Base-by-base conservation (phyloP, 805 yeast species). In the Danielia oregonensis region DNA sequence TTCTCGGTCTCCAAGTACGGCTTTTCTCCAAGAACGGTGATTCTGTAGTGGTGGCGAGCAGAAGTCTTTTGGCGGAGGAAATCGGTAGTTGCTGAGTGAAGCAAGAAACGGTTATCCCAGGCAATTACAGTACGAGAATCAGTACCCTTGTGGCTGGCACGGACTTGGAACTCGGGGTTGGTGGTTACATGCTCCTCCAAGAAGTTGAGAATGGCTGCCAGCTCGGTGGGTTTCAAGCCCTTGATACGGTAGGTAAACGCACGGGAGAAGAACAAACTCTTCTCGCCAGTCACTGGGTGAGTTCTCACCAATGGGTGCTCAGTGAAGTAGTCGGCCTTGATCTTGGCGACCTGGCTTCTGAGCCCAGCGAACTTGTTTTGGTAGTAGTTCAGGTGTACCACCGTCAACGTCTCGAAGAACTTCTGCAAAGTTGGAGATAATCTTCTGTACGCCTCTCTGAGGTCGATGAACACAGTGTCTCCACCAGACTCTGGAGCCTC, bases 231-330 rank as follows among this genome's bases (percentile, higher is more conserved):
- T 40, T 52, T 52, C 22, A 51, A 25, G 5, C 55, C 57, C 28
- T 52, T 51, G 31, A 52, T 42, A 16, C 43, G 39, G 30, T 46
- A 50, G 18, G 40, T 39, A 28, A 51, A 51, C n/a, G 36, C 49
- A 23, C 53, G 32, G 14, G 54, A 49, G 31, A 37, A 51, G 36
- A 30, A 52, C 22, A 52, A 35, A 30, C 44, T 35, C 38, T 51
- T 52, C 24, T 48, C 52, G 8, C 55, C 55, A 9, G 57, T 51
- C 8, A 51, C 57, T 5, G 57, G 57, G 32, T 52, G 55, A 9
- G 54, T 51, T 36, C 57, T 42, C 11, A 52, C 49, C 33, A 52
- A 45, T 5, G 57, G 55, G 37, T 52, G 57, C 32, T 52, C 57
- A 8, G 54, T 42, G 35, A 43, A 49, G 33, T 41, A 39, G 29